Evolutionary conservation across 2,329 filamentous ascomycete genomes (phyloP).

Genomic region (Ascochyta fabae): DNA sequence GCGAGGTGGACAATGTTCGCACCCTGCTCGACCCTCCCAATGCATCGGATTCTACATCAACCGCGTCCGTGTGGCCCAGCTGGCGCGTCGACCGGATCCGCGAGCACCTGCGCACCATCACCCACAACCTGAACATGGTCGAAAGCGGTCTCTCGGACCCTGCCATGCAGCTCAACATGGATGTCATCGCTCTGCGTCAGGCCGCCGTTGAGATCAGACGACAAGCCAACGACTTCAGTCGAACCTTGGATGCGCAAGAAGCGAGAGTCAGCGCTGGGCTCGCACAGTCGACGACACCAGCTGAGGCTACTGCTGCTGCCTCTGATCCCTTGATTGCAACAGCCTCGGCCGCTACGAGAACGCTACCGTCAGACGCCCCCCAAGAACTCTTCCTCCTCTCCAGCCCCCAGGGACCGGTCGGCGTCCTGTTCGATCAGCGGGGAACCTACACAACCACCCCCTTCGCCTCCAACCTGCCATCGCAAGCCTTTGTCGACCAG

Average conservation of each 20-base stretch:
- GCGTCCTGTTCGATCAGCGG: conserved; percentile 44
- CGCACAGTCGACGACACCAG: conserved; percentile 2
- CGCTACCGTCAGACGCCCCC: conserved; percentile 26
- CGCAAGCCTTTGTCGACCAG: conserved; percentile 42
- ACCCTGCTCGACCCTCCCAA: conserved; percentile 20
- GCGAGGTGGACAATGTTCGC: conserved; percentile 43
- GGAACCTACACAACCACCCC: conserved; percentile 46
- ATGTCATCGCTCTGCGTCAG: conserved; percentile 39
- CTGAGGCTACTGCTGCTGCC: conserved; percentile 2
- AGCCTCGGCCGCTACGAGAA: conserved; percentile 8
- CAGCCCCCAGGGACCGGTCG: conserved; percentile 46
- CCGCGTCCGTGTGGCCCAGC: conserved; percentile 23
- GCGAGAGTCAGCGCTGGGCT: background rate
- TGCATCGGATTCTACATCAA: conserved; percentile 11
- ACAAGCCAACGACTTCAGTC: conserved; percentile 33
- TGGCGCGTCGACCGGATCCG: conserved; percentile 41
- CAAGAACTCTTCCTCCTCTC: conserved; percentile 46
- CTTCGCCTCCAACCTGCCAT: conserved; percentile 34
- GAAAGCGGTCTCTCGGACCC: conserved; percentile 38
- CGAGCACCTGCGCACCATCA: conserved; percentile 33
- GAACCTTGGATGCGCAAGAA: conserved; percentile 27
- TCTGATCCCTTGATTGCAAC: conserved; percentile 11
- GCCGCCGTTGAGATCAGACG: conserved; percentile 35
- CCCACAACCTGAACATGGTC: conserved; percentile 34
- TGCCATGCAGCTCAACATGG: conserved; percentile 35